Evolutionary conservation across 2,329 filamentous ascomycete genomes (phyloP).

Genomic region (Pochonia chlamydosporia): DNA sequence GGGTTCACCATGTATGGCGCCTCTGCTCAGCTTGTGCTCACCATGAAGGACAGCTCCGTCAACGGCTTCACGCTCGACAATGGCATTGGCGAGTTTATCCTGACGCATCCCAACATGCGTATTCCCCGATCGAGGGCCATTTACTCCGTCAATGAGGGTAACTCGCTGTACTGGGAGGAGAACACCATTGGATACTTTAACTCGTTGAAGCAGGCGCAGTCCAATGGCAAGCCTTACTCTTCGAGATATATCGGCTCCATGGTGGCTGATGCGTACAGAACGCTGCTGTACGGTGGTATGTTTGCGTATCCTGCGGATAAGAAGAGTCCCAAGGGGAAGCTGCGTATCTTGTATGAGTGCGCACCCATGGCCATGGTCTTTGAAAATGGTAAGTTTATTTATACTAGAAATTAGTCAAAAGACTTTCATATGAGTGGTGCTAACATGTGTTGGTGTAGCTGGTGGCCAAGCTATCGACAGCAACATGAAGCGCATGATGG

Average conservation of each 20-base stretch:
- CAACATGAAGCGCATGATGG: slow-evolving; percentile 85
- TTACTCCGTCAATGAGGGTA: slow-evolving; percentile 98
- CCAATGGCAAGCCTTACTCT: slow-evolving; percentile 82
- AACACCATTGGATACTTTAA: slow-evolving; percentile 83
- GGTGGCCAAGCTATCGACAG: slow-evolving; percentile 90
- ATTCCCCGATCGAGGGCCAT: slow-evolving; percentile 77
- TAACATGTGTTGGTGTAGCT: slow-evolving; percentile 45
- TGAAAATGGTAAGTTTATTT: slow-evolving; percentile 90
- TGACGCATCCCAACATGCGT: slow-evolving; percentile 91
- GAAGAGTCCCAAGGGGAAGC: slow-evolving; percentile 97
- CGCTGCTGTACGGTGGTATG: slow-evolving; percentile 88
- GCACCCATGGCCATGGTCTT: slow-evolving; percentile 97
- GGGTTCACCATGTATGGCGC: slow-evolving; percentile 99
- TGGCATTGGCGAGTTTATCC: slow-evolving; percentile 95
- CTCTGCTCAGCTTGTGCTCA: slow-evolving; percentile 92
- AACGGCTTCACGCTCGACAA: slow-evolving; percentile 98
- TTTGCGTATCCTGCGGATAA: slow-evolving; percentile 97
- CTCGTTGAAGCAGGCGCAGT: slow-evolving; percentile 73
- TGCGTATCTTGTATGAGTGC: slow-evolving; percentile 96
- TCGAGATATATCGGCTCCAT: slow-evolving; percentile 94
- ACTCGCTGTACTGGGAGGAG: slow-evolving; percentile 93
- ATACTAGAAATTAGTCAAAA: too few relatives aligned
- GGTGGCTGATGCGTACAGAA: slow-evolving; percentile 97
- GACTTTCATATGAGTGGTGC: slow-evolving; percentile 7
- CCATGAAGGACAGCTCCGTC: slow-evolving; percentile 86